Evolutionary conservation across 2,329 filamentous ascomycete genomes (phyloP), one percentile per base, ranked within the genome.

Genomic region (Nigrospora osmanthi): DNA sequence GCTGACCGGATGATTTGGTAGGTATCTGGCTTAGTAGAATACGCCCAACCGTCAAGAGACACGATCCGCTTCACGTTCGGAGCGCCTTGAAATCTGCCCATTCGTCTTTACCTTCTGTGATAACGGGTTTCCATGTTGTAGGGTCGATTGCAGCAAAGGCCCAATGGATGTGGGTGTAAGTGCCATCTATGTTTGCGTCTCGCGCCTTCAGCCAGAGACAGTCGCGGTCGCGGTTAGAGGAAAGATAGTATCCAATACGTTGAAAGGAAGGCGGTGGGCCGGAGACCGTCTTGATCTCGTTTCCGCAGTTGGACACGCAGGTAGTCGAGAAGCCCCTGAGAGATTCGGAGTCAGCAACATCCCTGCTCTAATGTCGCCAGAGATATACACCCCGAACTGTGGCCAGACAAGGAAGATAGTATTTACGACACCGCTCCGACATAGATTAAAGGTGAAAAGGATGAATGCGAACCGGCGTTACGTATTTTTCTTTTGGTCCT

Each of bases 21-120:
- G 0, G 63, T 66, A 5, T 38, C 46, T 0, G 52, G 46, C 15
- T 56, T 49, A 0, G 65, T 70, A 1, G 58, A 63, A 45, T 63
- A 66, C 0, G 46, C 53, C 68, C 66, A 70, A 10, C 68, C 67
- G 12, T 67, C 66, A 42, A 71, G 61, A 0, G 63, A 58, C 3
- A 69, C n/a, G 37, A 70, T 63, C 6, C 47, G 51, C 43, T 67
- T 64, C 35, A 56, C 23, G 16, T 19, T 14, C 28, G 45, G 11
- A 58, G 38, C 1, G 46, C 44, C 35, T 50, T 53, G 42, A 64
- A 63, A 2, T 49, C 45, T 1, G 52, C 43, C 42, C 58, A 66
- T 31, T 60, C 49, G 1, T 14, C 13, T 11, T 58, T 40, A 13
- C 44, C 34, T 11, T 55, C 49, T 2, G 49, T 45, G 37, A 61